These are phyloP conservation scores for Ilyonectria mors-panacis DNA, from an alignment of 2,329 filamentous ascomycete species.

Conservation along the genomic window DNA sequence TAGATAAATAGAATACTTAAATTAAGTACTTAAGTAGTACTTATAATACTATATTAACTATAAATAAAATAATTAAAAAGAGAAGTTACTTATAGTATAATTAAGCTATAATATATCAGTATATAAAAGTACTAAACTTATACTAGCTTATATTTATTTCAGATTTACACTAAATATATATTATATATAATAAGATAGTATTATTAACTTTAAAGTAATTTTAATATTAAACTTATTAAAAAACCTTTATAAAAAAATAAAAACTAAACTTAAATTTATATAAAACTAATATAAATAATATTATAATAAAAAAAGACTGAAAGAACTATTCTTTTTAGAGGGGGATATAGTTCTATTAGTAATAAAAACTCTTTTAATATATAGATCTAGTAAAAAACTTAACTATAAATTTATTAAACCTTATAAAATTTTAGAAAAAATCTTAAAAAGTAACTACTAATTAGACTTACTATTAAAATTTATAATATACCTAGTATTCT, in stretches of 20 bases:
- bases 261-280: constrained; percentile 8
- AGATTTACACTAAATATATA: no score
- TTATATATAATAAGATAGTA: no score
- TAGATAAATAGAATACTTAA: constrained; percentile 15
- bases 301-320: constrained; percentile 34
- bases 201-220: constrained; percentile 20
- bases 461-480: constrained; percentile 7
- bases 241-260: constrained; percentile 26
- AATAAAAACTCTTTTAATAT: background rate
- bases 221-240: constrained; percentile 19
- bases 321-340: constrained; percentile 30
- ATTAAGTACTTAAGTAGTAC: constrained; percentile 13
- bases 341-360: constrained; percentile 34
- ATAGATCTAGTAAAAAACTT: constrained; percentile 32
- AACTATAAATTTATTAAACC: constrained; percentile 39
- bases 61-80: constrained; percentile 20
- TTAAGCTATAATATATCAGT: no score
- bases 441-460: constrained; percentile 40
- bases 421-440: no score
- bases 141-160: constrained; percentile 16
- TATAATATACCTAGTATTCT: no score
- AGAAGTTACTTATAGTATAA: constrained; percentile 24
- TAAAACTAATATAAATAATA: constrained; percentile 29
- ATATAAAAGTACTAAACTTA: constrained; percentile 19
- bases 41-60: constrained; percentile 26